Conservation (phyloP, 148 eudicot genomes). For the Vaccinium corymbosum region DNA sequence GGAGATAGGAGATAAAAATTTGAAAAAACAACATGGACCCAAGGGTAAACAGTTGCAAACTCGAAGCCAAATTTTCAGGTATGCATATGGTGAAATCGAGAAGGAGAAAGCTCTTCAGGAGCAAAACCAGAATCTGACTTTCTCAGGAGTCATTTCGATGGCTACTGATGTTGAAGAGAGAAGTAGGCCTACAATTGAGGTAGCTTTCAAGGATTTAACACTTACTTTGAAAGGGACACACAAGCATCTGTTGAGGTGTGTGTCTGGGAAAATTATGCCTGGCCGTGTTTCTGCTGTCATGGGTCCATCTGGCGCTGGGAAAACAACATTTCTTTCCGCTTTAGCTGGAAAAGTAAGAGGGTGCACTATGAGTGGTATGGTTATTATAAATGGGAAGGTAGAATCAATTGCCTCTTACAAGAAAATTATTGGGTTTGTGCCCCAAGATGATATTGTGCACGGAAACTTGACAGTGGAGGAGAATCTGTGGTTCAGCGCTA, state of each 20-base stretch:
- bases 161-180: conserved; percentile 41
- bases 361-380: conserved; percentile 45
- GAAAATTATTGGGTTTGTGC: conserved; percentile 65
- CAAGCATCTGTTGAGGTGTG: conserved; percentile 56
- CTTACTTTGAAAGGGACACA: conserved; percentile 63
- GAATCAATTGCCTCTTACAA: conserved; percentile 64
- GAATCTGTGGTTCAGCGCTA: conserved; percentile 73
- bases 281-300: conserved; percentile 71
- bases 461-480: conserved; percentile 76
- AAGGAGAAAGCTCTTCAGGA: conserved; percentile 75
- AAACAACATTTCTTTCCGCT: conserved; percentile 71
- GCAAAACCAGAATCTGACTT: conserved; percentile 55
- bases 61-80: conserved; percentile 66
- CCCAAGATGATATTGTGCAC: conserved; percentile 74
- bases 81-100: conserved; percentile 79
- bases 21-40: conserved; percentile 38
- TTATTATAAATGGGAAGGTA: conserved; percentile 59
- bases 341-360: conserved; percentile 65
- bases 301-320: conserved; percentile 90
- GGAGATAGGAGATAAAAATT: conserved; percentile 56
- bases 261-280: conserved; percentile 60
- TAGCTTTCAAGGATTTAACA: conserved; percentile 58
- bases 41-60: conserved; percentile 57
- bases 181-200: conserved; percentile 59
- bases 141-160: conserved; percentile 57